phyloP scores from a whole-genome alignment of 192 early-diverging fungal genomes.

The Coemansia reversa region DNA sequence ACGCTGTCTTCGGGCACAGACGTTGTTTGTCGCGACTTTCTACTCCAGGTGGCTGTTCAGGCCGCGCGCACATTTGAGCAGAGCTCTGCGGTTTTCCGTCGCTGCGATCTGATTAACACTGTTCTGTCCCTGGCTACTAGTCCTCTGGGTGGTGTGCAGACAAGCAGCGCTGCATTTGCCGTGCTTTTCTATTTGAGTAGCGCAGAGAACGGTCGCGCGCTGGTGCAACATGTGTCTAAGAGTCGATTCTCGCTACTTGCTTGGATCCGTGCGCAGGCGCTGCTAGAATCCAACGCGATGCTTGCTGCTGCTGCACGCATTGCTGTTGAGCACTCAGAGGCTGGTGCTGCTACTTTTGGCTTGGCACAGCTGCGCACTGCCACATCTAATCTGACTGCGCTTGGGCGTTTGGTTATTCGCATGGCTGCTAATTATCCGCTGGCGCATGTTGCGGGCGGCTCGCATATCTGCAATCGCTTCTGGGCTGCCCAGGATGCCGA shows the following conservation, averaged over 20 bases:
- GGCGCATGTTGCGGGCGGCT: conserved; percentile 3
- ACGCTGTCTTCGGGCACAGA: conserved; percentile 14
- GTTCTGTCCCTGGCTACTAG: conserved; percentile 28
- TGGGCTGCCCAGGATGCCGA: conserved; percentile 28
- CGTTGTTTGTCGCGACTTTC: conserved; percentile 20
- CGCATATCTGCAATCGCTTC: conserved; percentile 22
- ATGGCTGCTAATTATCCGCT: conserved; percentile 35
- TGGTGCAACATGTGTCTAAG: conserved; percentile 33
- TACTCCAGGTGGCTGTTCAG: conserved; percentile 40
- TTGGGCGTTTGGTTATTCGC: conserved; percentile 32
- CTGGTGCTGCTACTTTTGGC: neutral
- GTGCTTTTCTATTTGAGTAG: conserved; percentile 39
- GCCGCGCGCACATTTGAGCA: conserved; percentile 29
- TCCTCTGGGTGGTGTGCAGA: conserved; percentile 43
- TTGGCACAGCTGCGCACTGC: conserved; percentile 16
- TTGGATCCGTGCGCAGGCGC: conserved; percentile 43
- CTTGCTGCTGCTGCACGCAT: neutral
- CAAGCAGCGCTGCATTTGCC: conserved; percentile 25
- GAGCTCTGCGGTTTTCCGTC: conserved; percentile 15
- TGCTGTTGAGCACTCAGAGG: neutral
- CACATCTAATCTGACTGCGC: conserved; percentile 25
- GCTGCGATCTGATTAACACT: conserved; percentile 21
- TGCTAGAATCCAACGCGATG: conserved; percentile 32
- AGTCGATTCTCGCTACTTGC: conserved; percentile 29
- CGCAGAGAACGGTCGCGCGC: conserved; percentile 19